Percentiles rank a stretch among this genome's conserved stretches.
Conservation (phyloP, 768 basidiomycete genomes). For the Leccinum fibrillosum region DNA sequence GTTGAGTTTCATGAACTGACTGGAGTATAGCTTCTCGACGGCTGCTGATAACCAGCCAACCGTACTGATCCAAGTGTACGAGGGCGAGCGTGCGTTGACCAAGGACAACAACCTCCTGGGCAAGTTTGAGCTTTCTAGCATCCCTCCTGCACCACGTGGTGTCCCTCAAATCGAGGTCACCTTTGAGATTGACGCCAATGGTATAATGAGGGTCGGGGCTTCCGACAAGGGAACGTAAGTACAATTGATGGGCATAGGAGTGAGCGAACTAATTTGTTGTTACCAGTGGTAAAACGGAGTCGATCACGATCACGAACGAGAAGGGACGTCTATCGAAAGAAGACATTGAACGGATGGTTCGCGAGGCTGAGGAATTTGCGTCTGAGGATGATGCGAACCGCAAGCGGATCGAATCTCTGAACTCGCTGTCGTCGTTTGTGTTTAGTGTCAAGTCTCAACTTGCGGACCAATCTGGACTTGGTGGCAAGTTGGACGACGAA, state of each 20-base stretch:
- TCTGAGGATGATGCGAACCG: slow-evolving; percentile 75
- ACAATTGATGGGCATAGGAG: too few relatives aligned
- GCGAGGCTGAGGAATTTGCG: slow-evolving; percentile 89
- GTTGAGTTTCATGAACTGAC: neutral
- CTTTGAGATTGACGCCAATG: slow-evolving; percentile 94
- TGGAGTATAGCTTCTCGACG: slow-evolving; percentile 56
- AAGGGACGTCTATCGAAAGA: slow-evolving; percentile 88
- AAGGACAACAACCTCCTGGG: slow-evolving; percentile 99
- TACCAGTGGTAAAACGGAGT: slow-evolving; percentile 74
- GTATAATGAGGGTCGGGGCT: slow-evolving; percentile 92
- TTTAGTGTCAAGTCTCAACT: slow-evolving; percentile 88
- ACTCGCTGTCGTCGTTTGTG: slow-evolving; percentile 76
- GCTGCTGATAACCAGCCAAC: slow-evolving; percentile 92
- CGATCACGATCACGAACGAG: slow-evolving; percentile 94
- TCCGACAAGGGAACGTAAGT: slow-evolving; percentile 91
- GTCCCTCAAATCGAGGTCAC: slow-evolving; percentile 97
- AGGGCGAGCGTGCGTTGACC: slow-evolving; percentile 95
- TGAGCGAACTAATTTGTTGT: neutral
- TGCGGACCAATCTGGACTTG: slow-evolving; percentile 83
- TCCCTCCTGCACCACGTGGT: slow-evolving; percentile 94
- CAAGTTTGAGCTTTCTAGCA: slow-evolving; percentile 90
- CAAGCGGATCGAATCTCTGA: slow-evolving; percentile 83
- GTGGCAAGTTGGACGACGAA: slow-evolving; percentile 78
- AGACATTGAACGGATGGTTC: slow-evolving; percentile 95
- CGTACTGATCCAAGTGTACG: slow-evolving; percentile 95